Evolutionary conservation across 2,329 filamentous ascomycete species (phyloP).

Genomic region (Elsinoe ampelina): DNA sequence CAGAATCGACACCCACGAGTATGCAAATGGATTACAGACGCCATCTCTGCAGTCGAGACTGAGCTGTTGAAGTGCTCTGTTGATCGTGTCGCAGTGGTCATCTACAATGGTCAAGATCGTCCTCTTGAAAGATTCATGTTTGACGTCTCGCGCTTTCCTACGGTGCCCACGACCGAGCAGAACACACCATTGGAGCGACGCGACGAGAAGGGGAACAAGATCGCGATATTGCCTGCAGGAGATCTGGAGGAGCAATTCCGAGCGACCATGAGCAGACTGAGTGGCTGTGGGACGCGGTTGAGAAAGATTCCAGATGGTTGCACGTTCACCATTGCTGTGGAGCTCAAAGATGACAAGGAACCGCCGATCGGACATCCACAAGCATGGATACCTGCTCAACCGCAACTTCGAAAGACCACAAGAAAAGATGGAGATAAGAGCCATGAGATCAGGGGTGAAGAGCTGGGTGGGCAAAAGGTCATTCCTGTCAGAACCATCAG

Average conservation of each 20-base stretch:
- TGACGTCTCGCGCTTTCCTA: constrained; percentile 49
- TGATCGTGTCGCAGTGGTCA: constrained; percentile 47
- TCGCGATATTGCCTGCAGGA: constrained; percentile 23
- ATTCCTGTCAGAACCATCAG: constrained; percentile 54
- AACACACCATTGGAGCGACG: constrained; percentile 43
- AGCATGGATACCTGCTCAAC: constrained; percentile 52
- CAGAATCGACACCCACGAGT: constrained; percentile 80
- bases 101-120: constrained; percentile 43
- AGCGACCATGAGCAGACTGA: constrained; percentile 54
- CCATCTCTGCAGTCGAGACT: constrained; percentile 59
- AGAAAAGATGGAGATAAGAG: background rate
- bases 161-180: constrained; percentile 37
- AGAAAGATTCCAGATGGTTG: constrained; percentile 52
- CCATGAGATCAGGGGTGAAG: background rate
- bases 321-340: constrained; percentile 68
- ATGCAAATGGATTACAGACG: constrained; percentile 76
- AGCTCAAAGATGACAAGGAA: constrained; percentile 53
- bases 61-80: constrained; percentile 57
- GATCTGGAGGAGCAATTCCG: constrained; percentile 66
- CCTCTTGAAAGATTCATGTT: constrained; percentile 53
- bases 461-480: constrained; percentile 31
- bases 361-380: constrained; percentile 43
- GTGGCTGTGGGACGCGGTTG: constrained; percentile 50
- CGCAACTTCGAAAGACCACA: constrained; percentile 31
- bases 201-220: constrained; percentile 21